These are phyloP conservation scores for Hymenoscyphus infarciens DNA, from an alignment of 2,329 filamentous ascomycete genomes.

Conservation along the genomic window DNA sequence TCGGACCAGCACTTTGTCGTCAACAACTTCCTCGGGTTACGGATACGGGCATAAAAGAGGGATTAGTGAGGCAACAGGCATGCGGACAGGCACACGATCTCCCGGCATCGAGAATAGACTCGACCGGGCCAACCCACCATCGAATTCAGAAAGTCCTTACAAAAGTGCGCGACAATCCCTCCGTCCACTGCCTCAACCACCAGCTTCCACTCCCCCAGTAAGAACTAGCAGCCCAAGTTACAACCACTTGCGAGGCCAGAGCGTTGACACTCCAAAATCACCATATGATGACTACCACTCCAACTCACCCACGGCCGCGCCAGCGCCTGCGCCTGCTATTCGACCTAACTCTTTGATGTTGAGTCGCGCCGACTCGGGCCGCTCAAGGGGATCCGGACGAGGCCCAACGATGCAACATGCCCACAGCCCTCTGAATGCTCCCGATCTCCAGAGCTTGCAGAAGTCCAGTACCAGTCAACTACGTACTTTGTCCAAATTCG, in stretches of 20 bases:
- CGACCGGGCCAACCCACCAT: conserved; percentile 33
- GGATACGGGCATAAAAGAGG: conserved; percentile 67
- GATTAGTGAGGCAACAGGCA: conserved; percentile 65
- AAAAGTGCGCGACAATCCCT: conserved; percentile 72
- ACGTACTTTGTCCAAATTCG: conserved; percentile 78
- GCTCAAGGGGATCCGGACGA: conserved; percentile 18
- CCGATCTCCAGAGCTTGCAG: conserved; percentile 77
- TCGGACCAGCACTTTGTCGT: conserved; percentile 67
- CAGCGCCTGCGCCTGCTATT: conserved; percentile 19
- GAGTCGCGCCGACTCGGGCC: conserved; percentile 53
- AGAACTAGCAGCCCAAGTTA: conserved; percentile 32
- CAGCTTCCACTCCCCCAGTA: conserved; percentile 45
- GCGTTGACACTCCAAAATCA: conserved; percentile 57
- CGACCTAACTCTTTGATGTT: conserved; percentile 61
- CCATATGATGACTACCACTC: conserved; percentile 41
- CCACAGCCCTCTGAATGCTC: conserved; percentile 52
- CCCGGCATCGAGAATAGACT: conserved; percentile 45
- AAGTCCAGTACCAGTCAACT: conserved; percentile 89
- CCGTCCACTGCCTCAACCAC: conserved; percentile 67
- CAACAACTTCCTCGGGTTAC: conserved; percentile 57
- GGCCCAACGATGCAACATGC: conserved; percentile 31
- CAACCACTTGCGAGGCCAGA: conserved; percentile 45
- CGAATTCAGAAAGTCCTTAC: conserved; percentile 62
- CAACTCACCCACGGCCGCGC: neutral
- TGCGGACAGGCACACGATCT: conserved; percentile 51